Evolutionary conservation across 257 asterid genomes (phyloP), one percentile per base, ranked within the genome.

Genomic region (Ilex asprella): DNA sequence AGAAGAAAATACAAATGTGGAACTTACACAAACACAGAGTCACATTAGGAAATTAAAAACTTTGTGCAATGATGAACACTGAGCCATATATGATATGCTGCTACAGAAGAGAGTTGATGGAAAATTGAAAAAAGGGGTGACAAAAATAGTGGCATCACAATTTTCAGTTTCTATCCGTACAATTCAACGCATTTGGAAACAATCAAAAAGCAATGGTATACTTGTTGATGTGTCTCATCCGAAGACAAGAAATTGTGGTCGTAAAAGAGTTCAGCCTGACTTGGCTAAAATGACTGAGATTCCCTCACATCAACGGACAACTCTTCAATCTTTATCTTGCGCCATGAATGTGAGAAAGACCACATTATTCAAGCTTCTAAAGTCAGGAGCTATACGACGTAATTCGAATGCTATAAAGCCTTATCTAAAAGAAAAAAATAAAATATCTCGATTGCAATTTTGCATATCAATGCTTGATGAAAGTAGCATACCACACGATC

Each of bases 361-460:
- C 12, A 31, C 16, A 12, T 58, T 46, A 27, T 16, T 30, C 43
- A 66, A 39, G 39, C 8, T 4, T 46, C 11, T 44, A 50, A 31
- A 16, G 15, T 41, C 47, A 6, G 47, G 47, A 41, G 47, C 47
- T 41, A 41, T 41, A 41, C 47, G 1, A 41, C 47, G 47, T 41
- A 1, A 57, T n/a, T 57, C 61, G 30, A 57, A 57, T 57, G 61
- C 61, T 31, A 57, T 57, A 29, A 57, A 57, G 32, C 44, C 61
- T 7, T 57, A 2, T 57, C 6, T 16, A 15, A 57, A 29, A 7
- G 47, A 41, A 41, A 2, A 41, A 21, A 41, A 41, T 41, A 41
- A 41, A 41, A 41, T 11, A 41, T 41, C 44, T 15, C 44, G n/a
- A 4, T 11, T 57, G n/a, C 10, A 57, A 57, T 57, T 21, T 57